These are phyloP conservation scores for Colletotrichum sp. DNA, from an alignment of 2,329 filamentous ascomycete genomes.

Conservation along the genomic window DNA sequence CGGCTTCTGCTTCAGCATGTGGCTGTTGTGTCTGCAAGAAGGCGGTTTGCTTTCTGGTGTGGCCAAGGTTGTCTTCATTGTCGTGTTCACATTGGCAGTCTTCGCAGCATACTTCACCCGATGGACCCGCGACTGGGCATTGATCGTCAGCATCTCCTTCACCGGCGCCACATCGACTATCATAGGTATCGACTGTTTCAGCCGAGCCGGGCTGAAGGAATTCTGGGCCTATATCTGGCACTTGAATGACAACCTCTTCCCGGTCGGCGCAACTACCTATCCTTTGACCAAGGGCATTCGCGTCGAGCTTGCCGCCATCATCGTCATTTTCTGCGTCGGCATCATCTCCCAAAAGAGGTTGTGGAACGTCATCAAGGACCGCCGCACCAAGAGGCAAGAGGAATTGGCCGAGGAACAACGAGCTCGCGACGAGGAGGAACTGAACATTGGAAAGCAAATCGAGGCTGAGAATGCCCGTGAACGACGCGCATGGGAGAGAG, in stretches of 20 bases:
- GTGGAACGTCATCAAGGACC: slow-evolving; percentile 79
- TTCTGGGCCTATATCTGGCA: slow-evolving; percentile 95
- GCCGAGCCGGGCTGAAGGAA: slow-evolving; percentile 88
- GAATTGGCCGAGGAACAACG: slow-evolving; percentile 55
- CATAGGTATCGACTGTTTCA: slow-evolving; percentile 90
- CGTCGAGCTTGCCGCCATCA: slow-evolving; percentile 80
- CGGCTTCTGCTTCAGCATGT: slow-evolving; percentile 88
- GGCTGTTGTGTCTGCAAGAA: slow-evolving; percentile 79
- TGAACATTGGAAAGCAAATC: slow-evolving; percentile 70
- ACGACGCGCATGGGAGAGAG: slow-evolving; percentile 75
- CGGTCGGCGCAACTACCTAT: slow-evolving; percentile 76
- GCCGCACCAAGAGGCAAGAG: slow-evolving; percentile 57
- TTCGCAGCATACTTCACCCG: slow-evolving; percentile 82
- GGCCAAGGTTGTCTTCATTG: slow-evolving; percentile 75
- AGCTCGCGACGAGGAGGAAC: slow-evolving; percentile 69
- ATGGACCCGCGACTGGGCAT: slow-evolving; percentile 77
- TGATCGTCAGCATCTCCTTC: slow-evolving; percentile 81
- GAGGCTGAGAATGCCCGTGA: slow-evolving; percentile 68
- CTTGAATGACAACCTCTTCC: slow-evolving; percentile 82
- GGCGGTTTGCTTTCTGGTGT: slow-evolving; percentile 73
- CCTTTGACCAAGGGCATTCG: slow-evolving; percentile 86
- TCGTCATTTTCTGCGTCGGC: slow-evolving; percentile 77
- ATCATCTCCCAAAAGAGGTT: slow-evolving; percentile 85
- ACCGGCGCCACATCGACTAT: slow-evolving; percentile 79
- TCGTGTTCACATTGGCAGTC: slow-evolving; percentile 68